Base-by-base conservation (phyloP, 768 basidiomycete genomes). In the Guyanaporus albipodus region DNA sequence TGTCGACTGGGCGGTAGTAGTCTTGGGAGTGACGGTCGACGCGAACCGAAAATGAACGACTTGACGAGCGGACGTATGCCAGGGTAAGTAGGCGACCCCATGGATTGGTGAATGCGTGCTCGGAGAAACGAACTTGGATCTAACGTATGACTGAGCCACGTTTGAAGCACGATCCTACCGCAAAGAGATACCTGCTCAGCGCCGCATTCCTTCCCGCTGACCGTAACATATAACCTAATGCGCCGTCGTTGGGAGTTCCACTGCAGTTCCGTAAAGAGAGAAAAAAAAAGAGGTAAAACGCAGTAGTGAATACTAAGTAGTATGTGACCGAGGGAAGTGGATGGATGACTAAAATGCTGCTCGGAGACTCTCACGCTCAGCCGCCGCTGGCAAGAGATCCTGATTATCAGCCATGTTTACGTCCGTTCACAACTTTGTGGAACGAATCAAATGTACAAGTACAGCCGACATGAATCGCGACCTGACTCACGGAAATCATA, bases 141-240 rank as follows among this genome's bases (percentile, higher is more conserved):
- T 63, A 21, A 18, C 15, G 24, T n/a, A 46, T 35, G 42, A 14
- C 11, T 50, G 47, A 55, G 53, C n/a, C 18, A 46, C 22, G 27
- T 27, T 35, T 36, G 8, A 15, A 9, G 9, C 41, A 19, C 2
- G n/a, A 14, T 4, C 5, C 18, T 21, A 6, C 27, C 5, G 8
- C 1, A 17, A 17, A n/a, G 33, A 63, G 64, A n/a, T 27, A 62
- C 74, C 73, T 68, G 46, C 68, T 67, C 58, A 66, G 53, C 52
- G 66, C 46, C 47, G 59, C 71, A 71, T 73, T 62, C 44, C 60
- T 66, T 55, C 60, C 61, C 17, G 70, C 50, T 48, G 64, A 62
- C 39, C 60, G 60, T 52, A 76, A 66, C 75, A 75, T 76, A 62
- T 64, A 64, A 55, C 37, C 38, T 32, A 43, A 54, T 38, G 38